Evolutionary conservation across 2,329 filamentous ascomycete species (phyloP), one percentile per base, ranked within the genome.

Genomic region (Didymella glomerata): DNA sequence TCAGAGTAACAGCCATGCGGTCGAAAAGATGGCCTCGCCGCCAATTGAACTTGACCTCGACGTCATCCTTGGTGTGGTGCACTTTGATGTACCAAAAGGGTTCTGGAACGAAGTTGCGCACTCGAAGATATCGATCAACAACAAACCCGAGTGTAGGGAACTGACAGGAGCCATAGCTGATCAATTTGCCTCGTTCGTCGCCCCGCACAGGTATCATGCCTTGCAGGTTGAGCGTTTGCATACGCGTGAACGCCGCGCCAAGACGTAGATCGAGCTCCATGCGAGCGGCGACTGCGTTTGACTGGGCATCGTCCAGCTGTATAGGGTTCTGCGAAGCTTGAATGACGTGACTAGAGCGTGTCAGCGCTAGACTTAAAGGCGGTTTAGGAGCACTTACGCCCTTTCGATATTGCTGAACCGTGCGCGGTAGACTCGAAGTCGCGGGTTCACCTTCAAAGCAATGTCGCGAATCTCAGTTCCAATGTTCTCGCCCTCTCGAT

Each of bases 91-190:
- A 85, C 95, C 95, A 99, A 77, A 98, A 99, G 0, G 86, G 82
- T 73, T 99, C 95, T 0, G 94, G 90, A 1, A 95, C 88, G 76
- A 99, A 99, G 68, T 96, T 97, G 63, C 92, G 89, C 50, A 99
- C 95, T 49, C 91, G 88, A 69, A 97, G 92, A 76, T 98, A 99
- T 47, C 94, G 88, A 77, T 99, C 95, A 7, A 99, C 95, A 1
- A 99, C 94, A 66, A 99, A 99, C 0, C 95, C 95, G 5, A 99
- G 83, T 0, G 95, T 98, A 1, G 95, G 95, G 70, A 99, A 99
- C 75, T 99, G 95, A 67, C 95, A 99, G 4, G 93, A 97, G 86
- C 91, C 93, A 72, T 97, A 97, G 76, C 92, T 96, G 48, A 97
- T 85, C 1, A 90, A 80, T 40, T 76, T 77, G 54, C 86, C 81